A percentile compares a stretch with the other conserved stretches of the same genome.
Conservation (phyloP, 1,284 basidiomycete genomes). For the Apiotrichum domesticum region DNA sequence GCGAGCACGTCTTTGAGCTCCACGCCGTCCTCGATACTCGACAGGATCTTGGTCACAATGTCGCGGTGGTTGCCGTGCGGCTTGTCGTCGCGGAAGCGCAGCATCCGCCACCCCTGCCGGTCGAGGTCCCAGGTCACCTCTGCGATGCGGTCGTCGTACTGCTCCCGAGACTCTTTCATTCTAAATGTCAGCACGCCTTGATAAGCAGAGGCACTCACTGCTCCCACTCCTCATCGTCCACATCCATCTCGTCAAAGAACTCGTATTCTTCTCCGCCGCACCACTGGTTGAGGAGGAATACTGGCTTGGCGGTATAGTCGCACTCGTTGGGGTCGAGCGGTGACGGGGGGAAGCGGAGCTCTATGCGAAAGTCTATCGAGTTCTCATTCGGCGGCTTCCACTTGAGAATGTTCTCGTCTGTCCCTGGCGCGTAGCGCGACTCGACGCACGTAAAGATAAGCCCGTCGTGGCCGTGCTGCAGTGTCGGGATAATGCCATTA, state of each 20-base stretch:
- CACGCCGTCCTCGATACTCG: constrained; percentile 83
- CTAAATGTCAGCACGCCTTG: constrained; percentile 48
- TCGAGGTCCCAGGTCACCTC: constrained; percentile 83
- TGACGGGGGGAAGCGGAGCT: constrained; percentile 79
- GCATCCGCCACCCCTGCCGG: constrained; percentile 68
- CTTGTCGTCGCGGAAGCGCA: constrained; percentile 90
- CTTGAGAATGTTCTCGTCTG: constrained; percentile 87
- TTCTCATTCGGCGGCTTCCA: constrained; percentile 99
- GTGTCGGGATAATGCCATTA: constrained; percentile 70
- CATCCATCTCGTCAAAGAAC: constrained; percentile 77
- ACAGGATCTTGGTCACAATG: constrained; percentile 76
- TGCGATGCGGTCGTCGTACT: constrained; percentile 86
- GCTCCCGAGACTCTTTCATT: constrained; percentile 75
- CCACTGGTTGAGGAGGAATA: constrained; percentile 77
- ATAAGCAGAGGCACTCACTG: constrained; percentile 52
- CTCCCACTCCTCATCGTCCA: constrained; percentile 91
- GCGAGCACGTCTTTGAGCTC: constrained; percentile 65
- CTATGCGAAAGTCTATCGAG: constrained; percentile 93
- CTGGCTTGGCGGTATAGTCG: constrained; percentile 77
- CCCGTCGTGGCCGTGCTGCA: constrained; percentile 92
- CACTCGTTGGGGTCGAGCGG: constrained; percentile 55
- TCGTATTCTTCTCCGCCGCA: constrained; percentile 64
- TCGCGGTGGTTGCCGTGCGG: constrained; percentile 75
- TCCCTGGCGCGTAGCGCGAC: constrained; percentile 79
- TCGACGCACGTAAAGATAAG: constrained; percentile 93